phyloP scores from a whole-genome alignment of 2,329 filamentous ascomycete genomes.

The Diatrype stigma region DNA sequence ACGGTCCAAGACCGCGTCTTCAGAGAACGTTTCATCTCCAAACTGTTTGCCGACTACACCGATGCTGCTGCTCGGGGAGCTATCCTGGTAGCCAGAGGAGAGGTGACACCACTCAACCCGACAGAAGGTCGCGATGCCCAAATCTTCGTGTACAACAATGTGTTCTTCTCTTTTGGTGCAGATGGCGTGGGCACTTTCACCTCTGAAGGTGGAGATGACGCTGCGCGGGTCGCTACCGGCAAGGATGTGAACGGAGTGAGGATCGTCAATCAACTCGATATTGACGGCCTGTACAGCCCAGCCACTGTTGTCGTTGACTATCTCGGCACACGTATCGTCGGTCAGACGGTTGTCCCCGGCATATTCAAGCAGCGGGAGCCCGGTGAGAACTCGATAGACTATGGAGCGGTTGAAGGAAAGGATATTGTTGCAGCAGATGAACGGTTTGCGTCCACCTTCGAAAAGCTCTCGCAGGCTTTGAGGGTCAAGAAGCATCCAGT shows the following conservation, averaged over 20 bases:
- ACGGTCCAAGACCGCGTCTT: slow-evolving; percentile 94
- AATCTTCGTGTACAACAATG: slow-evolving; percentile 99
- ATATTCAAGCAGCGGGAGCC: slow-evolving; percentile 99
- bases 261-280: slow-evolving; percentile 94
- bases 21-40: slow-evolving; percentile 87
- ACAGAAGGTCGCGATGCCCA: slow-evolving; percentile 90
- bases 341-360: slow-evolving; percentile 95
- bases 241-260: slow-evolving; percentile 95
- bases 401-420: slow-evolving; percentile 95
- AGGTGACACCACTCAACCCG: slow-evolving; percentile 90
- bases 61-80: slow-evolving; percentile 91
- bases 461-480: slow-evolving; percentile 84
- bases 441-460: slow-evolving; percentile 77
- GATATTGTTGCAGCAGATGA: slow-evolving; percentile 90
- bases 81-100: slow-evolving; percentile 85
- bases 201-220: slow-evolving; percentile 93
- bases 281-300: slow-evolving; percentile 88
- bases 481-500: slow-evolving; percentile 93
- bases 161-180: slow-evolving; percentile 98
- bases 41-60: slow-evolving; percentile 96
- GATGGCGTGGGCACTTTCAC: slow-evolving; percentile 97
- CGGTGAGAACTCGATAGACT: slow-evolving; percentile 98
- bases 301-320: slow-evolving; percentile 97
- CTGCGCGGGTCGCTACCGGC: slow-evolving; percentile 88
- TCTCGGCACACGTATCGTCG: slow-evolving; percentile 92